Conservation (phyloP, 805 yeast species). For the Ogataea wickerhamii region DNA sequence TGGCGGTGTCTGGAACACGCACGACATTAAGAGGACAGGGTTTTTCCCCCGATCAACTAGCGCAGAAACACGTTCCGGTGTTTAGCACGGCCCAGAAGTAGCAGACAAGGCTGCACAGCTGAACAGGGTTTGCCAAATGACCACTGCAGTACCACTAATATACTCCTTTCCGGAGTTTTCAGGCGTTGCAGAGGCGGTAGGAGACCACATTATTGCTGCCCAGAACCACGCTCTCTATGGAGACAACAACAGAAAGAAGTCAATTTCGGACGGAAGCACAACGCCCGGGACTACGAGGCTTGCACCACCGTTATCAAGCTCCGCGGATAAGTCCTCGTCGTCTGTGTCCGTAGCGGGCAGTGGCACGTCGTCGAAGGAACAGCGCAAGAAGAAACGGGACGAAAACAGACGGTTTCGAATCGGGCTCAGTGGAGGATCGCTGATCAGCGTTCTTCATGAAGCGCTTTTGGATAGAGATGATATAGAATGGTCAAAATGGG, state of each 20-base stretch:
- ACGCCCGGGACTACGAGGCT: neutral
- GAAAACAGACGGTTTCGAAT: conserved; percentile 76
- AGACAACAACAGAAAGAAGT: conserved; percentile 21
- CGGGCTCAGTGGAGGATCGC: conserved; percentile 91
- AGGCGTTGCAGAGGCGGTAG: conserved; percentile 95
- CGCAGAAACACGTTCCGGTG: no score
- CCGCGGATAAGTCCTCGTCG: conserved; percentile 10
- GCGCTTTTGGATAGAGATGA: conserved; percentile 70
- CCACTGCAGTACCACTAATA: conserved; percentile 89
- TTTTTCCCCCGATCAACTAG: no score
- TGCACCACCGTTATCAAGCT: conserved; percentile 5
- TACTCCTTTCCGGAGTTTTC: conserved; percentile 88
- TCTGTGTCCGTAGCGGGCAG: conserved; percentile 13
- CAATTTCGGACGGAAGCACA: conserved; percentile 8
- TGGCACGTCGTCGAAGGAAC: conserved; percentile 21
- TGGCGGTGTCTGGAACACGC: no score
- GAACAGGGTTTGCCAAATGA: conserved; percentile 44
- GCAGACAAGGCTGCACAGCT: no score
- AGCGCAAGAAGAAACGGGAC: conserved; percentile 47
- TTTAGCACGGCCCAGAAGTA: no score
- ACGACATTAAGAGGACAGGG: no score
- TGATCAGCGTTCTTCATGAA: conserved; percentile 79
- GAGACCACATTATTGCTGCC: conserved; percentile 87
- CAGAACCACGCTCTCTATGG: conserved; percentile 66
- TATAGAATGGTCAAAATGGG: conserved; percentile 92